Base-by-base conservation (phyloP, 495 filamentous ascomycete species). In the Trichoderma asperelloides region DNA sequence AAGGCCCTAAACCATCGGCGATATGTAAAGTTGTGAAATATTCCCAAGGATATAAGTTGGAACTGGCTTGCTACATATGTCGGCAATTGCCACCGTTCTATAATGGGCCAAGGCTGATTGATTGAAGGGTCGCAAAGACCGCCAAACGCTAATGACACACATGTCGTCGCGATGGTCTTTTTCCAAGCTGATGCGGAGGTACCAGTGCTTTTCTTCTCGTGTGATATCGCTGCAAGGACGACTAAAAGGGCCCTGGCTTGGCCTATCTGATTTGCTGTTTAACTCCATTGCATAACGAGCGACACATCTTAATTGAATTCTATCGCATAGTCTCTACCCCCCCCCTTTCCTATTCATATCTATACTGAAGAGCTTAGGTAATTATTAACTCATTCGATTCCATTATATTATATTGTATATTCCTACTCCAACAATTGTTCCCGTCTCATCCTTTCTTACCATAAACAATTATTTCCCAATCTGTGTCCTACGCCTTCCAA, bases 11-110 rank as follows among this genome's bases (percentile, higher is more conserved):
- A 65, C 67, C 67, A 68, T 43, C 67, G 43, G 40, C 63, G 63
- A 60, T 68, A 68, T n/a, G 65, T 65, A 23, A 65, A 68, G 41
- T 65, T 68, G 45, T 68, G 62, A 12, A 68, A 63, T 1, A 65
- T 64, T 12, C n/a, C n/a, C 21, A 62, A 63, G 49, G 18, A 57
- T 23, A 37, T 63, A 63, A 1, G 28, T 63, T 16, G 47, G 40
- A 13, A 55, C 33, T 15, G 33, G 45, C 28, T 27, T 33, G 51
- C 37, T 51, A 37, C 27, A 43, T 8, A 40, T 23, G 27, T 63
- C 60, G 12, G 12, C 18, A n/a, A 51, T 16, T 18, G 6, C 6
- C 6, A 51, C 12, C 6, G 12, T 51, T 6, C 12, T 6, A 51
- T 51, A 6, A 11, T 13, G 6, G 47, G 47, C 47, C 15, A n/a